Percentiles rank a stretch among this genome's conserved stretches.
Evolutionary conservation across 768 basidiomycete genomes (phyloP).

Genomic region (Suillus fuscotomentosus): DNA sequence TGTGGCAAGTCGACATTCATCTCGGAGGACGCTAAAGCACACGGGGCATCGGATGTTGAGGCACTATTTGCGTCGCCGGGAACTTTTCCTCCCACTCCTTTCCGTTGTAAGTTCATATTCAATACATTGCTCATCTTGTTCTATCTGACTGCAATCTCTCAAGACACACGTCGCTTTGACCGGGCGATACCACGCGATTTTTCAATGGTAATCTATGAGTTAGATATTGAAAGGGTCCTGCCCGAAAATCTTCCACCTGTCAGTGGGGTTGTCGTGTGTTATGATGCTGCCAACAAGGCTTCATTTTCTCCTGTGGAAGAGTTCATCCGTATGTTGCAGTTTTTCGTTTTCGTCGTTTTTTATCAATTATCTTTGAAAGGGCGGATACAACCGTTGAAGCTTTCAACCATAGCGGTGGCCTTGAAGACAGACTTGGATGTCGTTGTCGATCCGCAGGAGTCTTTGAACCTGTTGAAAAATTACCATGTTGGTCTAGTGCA

Average conservation of each 20-base stretch:
- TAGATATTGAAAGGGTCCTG: constrained; percentile 51
- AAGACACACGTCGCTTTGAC: constrained; percentile 33
- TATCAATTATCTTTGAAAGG: constrained; percentile 38
- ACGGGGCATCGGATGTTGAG: constrained; percentile 47
- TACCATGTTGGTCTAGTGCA: constrained; percentile 82
- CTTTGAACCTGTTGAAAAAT: constrained; percentile 46
- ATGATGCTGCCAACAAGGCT: constrained; percentile 61
- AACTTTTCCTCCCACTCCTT: constrained; percentile 34
- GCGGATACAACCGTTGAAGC: constrained; percentile 52
- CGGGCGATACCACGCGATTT: constrained; percentile 39
- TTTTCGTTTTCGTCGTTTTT: constrained; percentile 5
- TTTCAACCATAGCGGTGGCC: constrained; percentile 75
- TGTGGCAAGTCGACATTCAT: constrained; percentile 89
- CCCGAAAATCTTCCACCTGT: constrained; percentile 49
- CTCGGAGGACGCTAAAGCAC: constrained; percentile 67
- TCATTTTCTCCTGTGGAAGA: constrained; percentile 69
- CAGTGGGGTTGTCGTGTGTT: constrained; percentile 84
- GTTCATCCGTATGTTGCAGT: constrained; percentile 63
- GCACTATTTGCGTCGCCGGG: constrained; percentile 30
- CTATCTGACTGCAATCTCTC: constrained; percentile 23
- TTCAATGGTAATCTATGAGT: constrained; percentile 53
- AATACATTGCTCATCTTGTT: constrained; percentile 1
- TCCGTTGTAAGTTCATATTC: constrained; percentile 35
- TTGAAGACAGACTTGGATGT: constrained; percentile 79
- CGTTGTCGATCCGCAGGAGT: constrained; percentile 56